Evolutionary conservation across 176 grass and related monocot species (phyloP), one percentile per base, ranked within the genome.

Genomic region (Aechmea fasciata): DNA sequence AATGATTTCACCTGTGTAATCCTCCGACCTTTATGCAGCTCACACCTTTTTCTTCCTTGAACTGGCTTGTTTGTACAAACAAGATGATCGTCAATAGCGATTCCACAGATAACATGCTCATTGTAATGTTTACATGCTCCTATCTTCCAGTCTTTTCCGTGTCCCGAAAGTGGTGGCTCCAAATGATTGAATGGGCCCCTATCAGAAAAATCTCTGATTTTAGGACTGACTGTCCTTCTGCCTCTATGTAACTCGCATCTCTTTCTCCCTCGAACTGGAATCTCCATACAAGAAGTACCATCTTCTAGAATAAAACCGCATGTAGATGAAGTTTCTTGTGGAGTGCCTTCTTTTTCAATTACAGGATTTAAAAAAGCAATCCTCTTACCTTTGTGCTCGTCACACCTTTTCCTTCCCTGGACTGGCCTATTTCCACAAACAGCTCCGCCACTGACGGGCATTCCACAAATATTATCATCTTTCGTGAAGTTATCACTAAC

Each of bases 181-280:
- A 59, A 17, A 17, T 15, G n/a, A 17, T 59, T 59, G 54, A 57
- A 57, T 57, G 54, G 54, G 14, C 18, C 19, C 14, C 54, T 18
- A 59, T 20, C 54, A 59, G 54, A 13, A 18, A 64, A 53, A 41
- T 17, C 33, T n/a, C 71, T 50, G 17, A 24, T 65, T 61, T n/a
- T 73, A 49, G 51, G 66, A 54, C 74, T 29, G 12, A 69, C 13
- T 67, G 74, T 57, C 71, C 83, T 89, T 86, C 78, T 81, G 66
- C 85, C 85, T 89, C 89, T 96, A 73, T 96, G 92, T 48, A 91
- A 67, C 54, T 82, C 87, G 61, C 92, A 96, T 59, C 92, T 91
- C 76, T 96, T 96, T 52, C 81, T 96, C 72, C 85, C 92, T 78
- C 73, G 59, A 23, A 87, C 17, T 29, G 85, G 88, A 10, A 18